A percentile compares a stretch with the other conserved stretches of the same genome.
phyloP scores from a whole-genome alignment of 2,329 filamentous ascomycete species.

The Trichophyton rubrum region DNA sequence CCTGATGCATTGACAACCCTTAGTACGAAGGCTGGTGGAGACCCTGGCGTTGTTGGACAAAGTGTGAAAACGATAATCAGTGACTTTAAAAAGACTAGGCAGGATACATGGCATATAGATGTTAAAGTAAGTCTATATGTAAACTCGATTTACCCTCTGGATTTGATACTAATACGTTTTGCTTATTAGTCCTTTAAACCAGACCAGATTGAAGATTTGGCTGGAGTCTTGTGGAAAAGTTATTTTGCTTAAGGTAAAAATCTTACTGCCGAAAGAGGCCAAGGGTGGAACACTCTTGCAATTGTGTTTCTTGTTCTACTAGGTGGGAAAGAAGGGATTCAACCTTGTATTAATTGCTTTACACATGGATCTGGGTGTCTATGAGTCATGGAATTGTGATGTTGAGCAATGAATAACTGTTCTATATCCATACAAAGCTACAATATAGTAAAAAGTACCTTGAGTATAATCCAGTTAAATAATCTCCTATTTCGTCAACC shows the following conservation, averaged over 20 bases:
- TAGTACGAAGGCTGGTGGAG: slow-evolving; percentile 71
- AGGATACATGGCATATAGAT: slow-evolving; percentile 97
- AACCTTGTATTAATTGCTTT: too few relatives aligned
- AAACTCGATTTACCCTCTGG: slow-evolving; percentile 2
- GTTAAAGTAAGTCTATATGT: slow-evolving; percentile 60
- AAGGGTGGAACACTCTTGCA: neutral
- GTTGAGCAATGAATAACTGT: neutral
- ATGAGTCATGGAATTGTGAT: too few relatives aligned
- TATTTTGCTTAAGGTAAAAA: slow-evolving; percentile 69
- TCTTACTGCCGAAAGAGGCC: neutral
- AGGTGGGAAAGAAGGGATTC: too few relatives aligned
- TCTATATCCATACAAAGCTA: neutral
- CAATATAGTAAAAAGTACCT: too few relatives aligned
- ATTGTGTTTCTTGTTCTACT: neutral
- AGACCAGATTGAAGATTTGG: slow-evolving; percentile 87
- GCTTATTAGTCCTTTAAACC: slow-evolving; percentile 63
- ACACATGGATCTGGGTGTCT: too few relatives aligned
- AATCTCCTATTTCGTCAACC: neutral
- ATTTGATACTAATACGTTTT: neutral
- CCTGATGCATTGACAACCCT: slow-evolving; percentile 79
- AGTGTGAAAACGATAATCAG: slow-evolving; percentile 87
- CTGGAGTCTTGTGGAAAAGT: slow-evolving; percentile 98
- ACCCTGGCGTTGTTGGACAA: slow-evolving; percentile 86
- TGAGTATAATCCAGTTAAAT: too few relatives aligned
- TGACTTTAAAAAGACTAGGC: slow-evolving; percentile 98